Base-by-base conservation (phyloP, 2,329 filamentous ascomycete species). In the Aplosporella prunicola region DNA sequence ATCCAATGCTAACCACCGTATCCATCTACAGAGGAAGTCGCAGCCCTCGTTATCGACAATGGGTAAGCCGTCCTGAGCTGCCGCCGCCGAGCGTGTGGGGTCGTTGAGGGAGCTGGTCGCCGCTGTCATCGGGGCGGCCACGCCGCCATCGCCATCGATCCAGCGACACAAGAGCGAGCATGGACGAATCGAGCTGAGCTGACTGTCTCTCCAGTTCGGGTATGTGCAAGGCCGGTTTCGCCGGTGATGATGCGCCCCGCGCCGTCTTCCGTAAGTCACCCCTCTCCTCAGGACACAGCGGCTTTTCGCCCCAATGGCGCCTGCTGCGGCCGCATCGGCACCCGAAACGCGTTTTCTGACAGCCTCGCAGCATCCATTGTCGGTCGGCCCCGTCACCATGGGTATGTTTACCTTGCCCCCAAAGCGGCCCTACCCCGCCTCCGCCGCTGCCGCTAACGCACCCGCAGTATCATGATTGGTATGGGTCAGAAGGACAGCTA, bases 151-250 rank as follows among this genome's bases (percentile, higher is more conserved):
- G 20, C 25, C 39, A 32, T 13, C 37, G 15, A 20, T 33, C 18
- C 22, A 11, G 20, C 22, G 20, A 34, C 18, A 35, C 23, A 25
- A 27, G 29, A 25, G 23, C n/a, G 20, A 20, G n/a, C 15, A 20
- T 14, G 14, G 25, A 27, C 24, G 23, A 5, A 18, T 13, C 17
- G 49, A 55, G 45, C 24, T 42, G 44, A 51, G 49, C 60, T 64
- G 54, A 64, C 58, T 4, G 20, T 40, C 41, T 45, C 46, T 60
- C 48, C 68, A 96, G 89, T 82, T 96, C 91, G 72, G 91, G 91
- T 80, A 96, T 98, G 91, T 98, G 91, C 77, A 98, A 98, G 79
- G 91, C 91, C 82, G 91, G 91, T 88, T 98, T 98, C 74, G 91
- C 91, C 77, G 91, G 91, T 87, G 91, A 98, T 66, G 91, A 98